phyloP scores from a whole-genome alignment of 495 filamentous ascomycete genomes.

The Penicillium dipodomyicola region DNA sequence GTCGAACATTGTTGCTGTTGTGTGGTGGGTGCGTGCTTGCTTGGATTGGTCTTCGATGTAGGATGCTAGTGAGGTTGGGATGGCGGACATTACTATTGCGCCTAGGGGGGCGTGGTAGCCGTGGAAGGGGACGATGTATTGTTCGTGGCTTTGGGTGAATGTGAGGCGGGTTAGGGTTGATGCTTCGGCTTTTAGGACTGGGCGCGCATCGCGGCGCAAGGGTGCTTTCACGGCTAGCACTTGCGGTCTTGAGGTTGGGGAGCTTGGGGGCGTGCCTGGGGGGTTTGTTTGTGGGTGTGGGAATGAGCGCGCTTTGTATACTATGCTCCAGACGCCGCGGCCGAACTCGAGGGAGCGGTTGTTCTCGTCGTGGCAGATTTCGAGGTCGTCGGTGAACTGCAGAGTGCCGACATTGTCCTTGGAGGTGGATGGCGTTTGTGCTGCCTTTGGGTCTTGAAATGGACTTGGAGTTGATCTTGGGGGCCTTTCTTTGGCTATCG shows the following conservation, averaged over 20 bases:
- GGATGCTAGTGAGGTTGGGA: constrained; percentile 50
- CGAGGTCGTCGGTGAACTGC: constrained; percentile 37
- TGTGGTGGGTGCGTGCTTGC: constrained; percentile 28
- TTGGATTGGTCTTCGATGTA: constrained; percentile 44
- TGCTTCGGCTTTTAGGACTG: constrained; percentile 53
- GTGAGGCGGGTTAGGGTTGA: constrained; percentile 49
- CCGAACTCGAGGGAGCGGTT: constrained; percentile 48
- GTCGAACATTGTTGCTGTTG: constrained; percentile 51
- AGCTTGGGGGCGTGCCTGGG: constrained; percentile 45
- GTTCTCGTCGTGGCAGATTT: constrained; percentile 31
- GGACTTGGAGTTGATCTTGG: constrained; percentile 12
- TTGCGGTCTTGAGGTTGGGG: constrained; percentile 36
- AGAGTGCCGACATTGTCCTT: constrained; percentile 20
- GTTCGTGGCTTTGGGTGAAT: constrained; percentile 29
- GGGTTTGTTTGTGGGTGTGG: constrained; percentile 8
- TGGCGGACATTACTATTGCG: constrained; percentile 53
- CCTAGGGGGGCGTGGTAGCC: constrained; percentile 49
- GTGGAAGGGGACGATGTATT: constrained; percentile 54
- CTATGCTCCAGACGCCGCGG: constrained; percentile 59
- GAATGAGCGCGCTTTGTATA: constrained; percentile 47
- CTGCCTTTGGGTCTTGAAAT: background rate
- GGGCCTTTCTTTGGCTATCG: constrained; percentile 27
- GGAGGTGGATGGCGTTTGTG: constrained; percentile 1
- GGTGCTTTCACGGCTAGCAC: constrained; percentile 57
- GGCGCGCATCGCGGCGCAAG: constrained; percentile 44